These are phyloP conservation scores for Rhizopogon roseolus DNA, from an alignment of 768 basidiomycete species.

Conservation along the genomic window DNA sequence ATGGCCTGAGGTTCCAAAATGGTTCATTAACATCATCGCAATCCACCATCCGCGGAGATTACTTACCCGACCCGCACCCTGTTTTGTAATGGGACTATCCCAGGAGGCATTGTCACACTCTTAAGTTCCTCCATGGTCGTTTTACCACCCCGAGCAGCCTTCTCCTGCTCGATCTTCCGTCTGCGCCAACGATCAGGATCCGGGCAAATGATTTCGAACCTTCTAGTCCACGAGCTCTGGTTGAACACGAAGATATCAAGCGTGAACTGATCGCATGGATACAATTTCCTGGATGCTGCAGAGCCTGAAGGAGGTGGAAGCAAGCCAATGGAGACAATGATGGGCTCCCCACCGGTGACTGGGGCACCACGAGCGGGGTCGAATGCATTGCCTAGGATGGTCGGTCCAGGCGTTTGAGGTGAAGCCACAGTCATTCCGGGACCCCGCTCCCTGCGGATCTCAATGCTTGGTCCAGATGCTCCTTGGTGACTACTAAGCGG, in stretches of 20 bases:
- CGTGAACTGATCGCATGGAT: constrained; percentile 70
- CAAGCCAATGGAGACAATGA: constrained; percentile 68
- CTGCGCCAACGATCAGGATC: constrained; percentile 42
- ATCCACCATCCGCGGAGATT: background rate
- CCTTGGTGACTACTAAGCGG: constrained; percentile 47
- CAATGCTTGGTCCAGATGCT: constrained; percentile 55
- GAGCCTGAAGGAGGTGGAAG: constrained; percentile 21
- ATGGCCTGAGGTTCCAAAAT: constrained; percentile 43
- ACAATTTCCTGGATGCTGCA: constrained; percentile 42
- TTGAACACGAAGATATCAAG: constrained; percentile 89
- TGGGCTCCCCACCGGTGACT: constrained; percentile 40
- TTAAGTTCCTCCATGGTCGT: constrained; percentile 20
- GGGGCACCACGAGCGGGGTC: constrained; percentile 21
- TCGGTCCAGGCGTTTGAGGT: constrained; percentile 55
- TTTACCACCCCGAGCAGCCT: constrained; percentile 10
- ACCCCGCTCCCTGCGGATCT: constrained; percentile 60
- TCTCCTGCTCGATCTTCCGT: constrained; percentile 31
- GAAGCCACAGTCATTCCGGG: constrained; percentile 23
- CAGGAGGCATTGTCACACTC: constrained; percentile 36
- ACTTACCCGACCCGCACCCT: constrained; percentile 76
- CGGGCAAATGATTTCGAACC: constrained; percentile 74
- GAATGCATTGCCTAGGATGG: constrained; percentile 37
- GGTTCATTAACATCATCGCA: constrained; percentile 1
- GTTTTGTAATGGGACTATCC: constrained; percentile 73
- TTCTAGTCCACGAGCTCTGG: constrained; percentile 65